Evolutionary conservation across 2,329 filamentous ascomycete genomes (phyloP), one percentile per base, ranked within the genome.

Genomic region (Albifimbria verrucaria): DNA sequence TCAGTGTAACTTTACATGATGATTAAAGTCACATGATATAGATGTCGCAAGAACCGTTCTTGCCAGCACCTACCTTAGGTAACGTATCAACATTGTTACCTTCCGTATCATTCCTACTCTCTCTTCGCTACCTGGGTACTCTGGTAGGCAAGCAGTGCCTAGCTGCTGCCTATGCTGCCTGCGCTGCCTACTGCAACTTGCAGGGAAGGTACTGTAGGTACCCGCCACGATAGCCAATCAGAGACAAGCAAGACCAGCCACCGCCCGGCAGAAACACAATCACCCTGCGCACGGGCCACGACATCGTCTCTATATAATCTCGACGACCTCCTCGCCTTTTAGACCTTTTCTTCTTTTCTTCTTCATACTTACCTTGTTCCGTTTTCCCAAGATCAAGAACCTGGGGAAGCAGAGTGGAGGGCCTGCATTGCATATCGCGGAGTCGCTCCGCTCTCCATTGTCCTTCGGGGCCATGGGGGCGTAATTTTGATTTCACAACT

Each of bases 351-450:
- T 62, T 60, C 54, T 56, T 67, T 69, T 69, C 58, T 67, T 73
- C 68, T 70, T 74, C 71, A 79, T 78, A 78, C 76, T 78, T 79
- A 77, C 74, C 74, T 79, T 78, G 68, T 70, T 68, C 65, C 66
- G 69, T 64, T 61, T 55, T 59, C 58, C 63, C 66, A 65, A 63
- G 76, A 66, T 79, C 76, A 78, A 58, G 72, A 74, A 72, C 64
- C 58, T 67, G 65, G 62, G 62, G 53, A 59, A 61, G 66, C 70
- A 77, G 71, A 65, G 62, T 61, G 70, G 72, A 66, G 70, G 68
- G 70, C 74, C 76, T 79, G 75, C 76, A 79, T 78, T 76, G 76
- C 76, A 80, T 76, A 76, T 65, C 74, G 76, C 71, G 76, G 76
- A 70, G 74, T 75, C 69, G 63, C 69, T 68, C 70, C 66, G 64